These are phyloP conservation scores for Alternaria sp. DNA, from an alignment of 2,329 filamentous ascomycete genomes.

Conservation along the genomic window DNA sequence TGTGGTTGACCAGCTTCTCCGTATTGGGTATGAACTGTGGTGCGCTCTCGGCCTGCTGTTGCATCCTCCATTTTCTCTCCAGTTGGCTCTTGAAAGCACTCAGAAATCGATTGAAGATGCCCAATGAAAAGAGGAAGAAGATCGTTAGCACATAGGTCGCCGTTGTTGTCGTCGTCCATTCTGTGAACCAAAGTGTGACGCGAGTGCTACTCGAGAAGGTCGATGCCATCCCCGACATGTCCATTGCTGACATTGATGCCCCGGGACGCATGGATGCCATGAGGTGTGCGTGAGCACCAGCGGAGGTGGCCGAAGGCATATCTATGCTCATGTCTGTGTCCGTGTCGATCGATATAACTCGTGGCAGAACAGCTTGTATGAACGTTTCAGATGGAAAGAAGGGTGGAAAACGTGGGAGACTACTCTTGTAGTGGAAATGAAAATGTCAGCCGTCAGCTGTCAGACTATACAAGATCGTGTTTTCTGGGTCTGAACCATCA, in stretches of 20 bases:
- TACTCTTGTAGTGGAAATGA: background rate
- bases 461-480: background rate
- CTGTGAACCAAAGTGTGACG: conserved; percentile 39
- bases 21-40: background rate
- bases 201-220: conserved; percentile 35
- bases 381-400: background rate
- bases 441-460: background rate
- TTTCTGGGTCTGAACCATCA: background rate
- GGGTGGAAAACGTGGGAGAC: background rate
- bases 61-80: conserved; percentile 26
- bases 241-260: conserved; percentile 13
- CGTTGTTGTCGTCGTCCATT: conserved; percentile 37
- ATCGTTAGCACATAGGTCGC: conserved; percentile 33
- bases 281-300: background rate
- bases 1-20: background rate
- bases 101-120: conserved; percentile 40
- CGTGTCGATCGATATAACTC: background rate
- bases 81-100: conserved; percentile 36
- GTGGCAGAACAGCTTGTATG: background rate
- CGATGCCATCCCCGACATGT: conserved; percentile 29
- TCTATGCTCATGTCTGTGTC: conserved; percentile 5
- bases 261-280: background rate
- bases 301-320: conserved; percentile 4
- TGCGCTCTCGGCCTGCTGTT: background rate
- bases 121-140: conserved; percentile 35